Evolutionary conservation across 2,329 filamentous ascomycete genomes (phyloP).

Genomic region (Fonsecaea multimorphosa): DNA sequence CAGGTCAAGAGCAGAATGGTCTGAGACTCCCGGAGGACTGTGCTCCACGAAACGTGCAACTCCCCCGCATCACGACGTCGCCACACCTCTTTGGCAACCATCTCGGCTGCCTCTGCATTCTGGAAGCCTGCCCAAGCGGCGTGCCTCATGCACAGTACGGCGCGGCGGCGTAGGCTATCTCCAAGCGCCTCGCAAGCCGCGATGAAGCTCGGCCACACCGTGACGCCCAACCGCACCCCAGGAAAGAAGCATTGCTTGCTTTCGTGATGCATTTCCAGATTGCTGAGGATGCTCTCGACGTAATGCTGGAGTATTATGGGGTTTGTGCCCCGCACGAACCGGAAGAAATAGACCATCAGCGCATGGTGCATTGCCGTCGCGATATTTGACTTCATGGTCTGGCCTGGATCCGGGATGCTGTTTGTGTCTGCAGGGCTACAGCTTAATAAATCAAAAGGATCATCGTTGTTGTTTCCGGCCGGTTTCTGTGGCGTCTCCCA

Average conservation of each 20-base stretch:
- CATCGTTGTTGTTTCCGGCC: not conserved
- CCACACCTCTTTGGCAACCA: constrained; percentile 20
- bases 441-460: not conserved
- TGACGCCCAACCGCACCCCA: constrained; percentile 38
- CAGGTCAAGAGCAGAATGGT: constrained; percentile 20
- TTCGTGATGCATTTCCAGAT: constrained; percentile 48
- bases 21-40: constrained; percentile 13
- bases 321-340: constrained; percentile 50
- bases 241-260: constrained; percentile 12
- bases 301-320: constrained; percentile 50
- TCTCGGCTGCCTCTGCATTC: constrained; percentile 18
- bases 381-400: constrained; percentile 37
- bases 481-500: not conserved
- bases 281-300: constrained; percentile 48
- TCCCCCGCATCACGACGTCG: constrained; percentile 17
- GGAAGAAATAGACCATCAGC: constrained; percentile 54
- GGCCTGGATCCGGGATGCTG: not conserved
- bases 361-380: constrained; percentile 52
- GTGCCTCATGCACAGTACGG: constrained; percentile 19
- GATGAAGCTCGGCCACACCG: constrained; percentile 55
- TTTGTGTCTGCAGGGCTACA: not conserved
- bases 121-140: constrained; percentile 18
- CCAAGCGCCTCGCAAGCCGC: constrained; percentile 52
- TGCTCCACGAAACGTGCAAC: constrained; percentile 18
- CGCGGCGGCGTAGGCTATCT: constrained; percentile 12